Conservation (phyloP, 768 basidiomycete genomes). For the Collybiopsis confluens region DNA sequence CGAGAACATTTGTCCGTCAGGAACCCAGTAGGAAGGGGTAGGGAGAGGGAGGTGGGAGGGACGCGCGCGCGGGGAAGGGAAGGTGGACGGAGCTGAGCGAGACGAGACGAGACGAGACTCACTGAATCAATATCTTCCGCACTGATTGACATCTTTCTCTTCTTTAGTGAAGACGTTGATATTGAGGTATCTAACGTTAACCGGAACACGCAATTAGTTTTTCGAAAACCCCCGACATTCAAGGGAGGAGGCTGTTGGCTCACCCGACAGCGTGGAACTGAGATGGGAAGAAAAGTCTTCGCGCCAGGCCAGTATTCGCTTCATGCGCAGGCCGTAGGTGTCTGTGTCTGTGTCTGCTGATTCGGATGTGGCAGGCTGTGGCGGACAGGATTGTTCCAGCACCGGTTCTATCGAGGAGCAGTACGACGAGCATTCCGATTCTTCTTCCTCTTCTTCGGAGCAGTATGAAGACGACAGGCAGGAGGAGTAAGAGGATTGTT, state of each 20-base stretch:
- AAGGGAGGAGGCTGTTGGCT: slow-evolving; percentile 13
- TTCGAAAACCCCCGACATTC: slow-evolving; percentile 5
- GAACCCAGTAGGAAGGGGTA: neutral
- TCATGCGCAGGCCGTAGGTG: slow-evolving; percentile 52
- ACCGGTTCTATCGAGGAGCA: slow-evolving; percentile 61
- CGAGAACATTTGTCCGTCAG: slow-evolving; percentile 16
- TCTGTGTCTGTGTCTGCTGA: too few species aligned
- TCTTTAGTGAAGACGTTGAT: slow-evolving; percentile 38
- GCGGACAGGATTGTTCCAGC: slow-evolving; percentile 26
- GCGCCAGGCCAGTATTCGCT: slow-evolving; percentile 70
- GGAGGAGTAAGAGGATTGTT: slow-evolving; percentile 26
- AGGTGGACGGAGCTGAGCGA: neutral
- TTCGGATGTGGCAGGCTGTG: slow-evolving; percentile 25
- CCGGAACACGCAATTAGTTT: too few species aligned
- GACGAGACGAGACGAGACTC: slow-evolving; percentile 19
- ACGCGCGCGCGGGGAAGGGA: too few species aligned
- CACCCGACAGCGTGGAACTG: slow-evolving; percentile 36
- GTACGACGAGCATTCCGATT: slow-evolving; percentile 55
- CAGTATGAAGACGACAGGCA: slow-evolving; percentile 35
- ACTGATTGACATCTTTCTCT: slow-evolving; percentile 41
- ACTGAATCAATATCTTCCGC: slow-evolving; percentile 32
- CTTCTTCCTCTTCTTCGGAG: slow-evolving; percentile 39
- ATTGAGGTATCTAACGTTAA: slow-evolving; percentile 25
- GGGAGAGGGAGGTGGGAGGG: too few species aligned
- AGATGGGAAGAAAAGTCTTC: slow-evolving; percentile 48